Conservation (phyloP, 306 rosid species). For the Chamaecrista fasciculata region DNA sequence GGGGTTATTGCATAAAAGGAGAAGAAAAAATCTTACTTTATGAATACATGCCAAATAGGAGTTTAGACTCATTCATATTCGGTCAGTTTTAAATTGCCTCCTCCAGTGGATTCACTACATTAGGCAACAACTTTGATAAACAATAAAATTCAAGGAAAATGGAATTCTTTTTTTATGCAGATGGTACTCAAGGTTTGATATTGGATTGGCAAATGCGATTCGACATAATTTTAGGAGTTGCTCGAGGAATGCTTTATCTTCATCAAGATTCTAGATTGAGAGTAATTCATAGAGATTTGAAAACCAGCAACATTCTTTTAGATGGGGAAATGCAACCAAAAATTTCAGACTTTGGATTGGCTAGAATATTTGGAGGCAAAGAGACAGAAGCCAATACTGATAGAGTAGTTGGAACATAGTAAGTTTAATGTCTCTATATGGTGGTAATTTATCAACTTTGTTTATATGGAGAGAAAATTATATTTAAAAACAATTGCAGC, state of each 20-base stretch:
- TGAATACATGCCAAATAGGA: conserved; percentile 42
- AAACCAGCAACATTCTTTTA: conserved; percentile 27
- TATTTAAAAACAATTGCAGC: conserved; percentile 25
- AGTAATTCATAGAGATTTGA: conserved; percentile 18
- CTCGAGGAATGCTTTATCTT: no score
- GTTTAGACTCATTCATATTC: conserved; percentile 40
- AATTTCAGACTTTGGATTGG: conserved; percentile 27
- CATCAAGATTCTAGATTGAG: no score
- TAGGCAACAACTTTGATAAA: background rate
- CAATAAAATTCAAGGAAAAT: background rate
- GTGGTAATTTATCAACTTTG: background rate
- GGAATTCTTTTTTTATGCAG: conserved; percentile 3
- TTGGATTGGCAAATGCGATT: conserved; percentile 30
- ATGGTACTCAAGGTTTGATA: background rate
- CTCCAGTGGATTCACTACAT: no score
- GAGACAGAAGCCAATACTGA: conserved; percentile 10
- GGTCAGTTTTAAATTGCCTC: conserved; percentile 9
- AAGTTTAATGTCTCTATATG: background rate
- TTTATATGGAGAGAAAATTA: background rate
- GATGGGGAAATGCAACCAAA: conserved; percentile 28
- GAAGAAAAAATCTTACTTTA: conserved; percentile 42
- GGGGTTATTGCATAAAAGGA: conserved; percentile 39
- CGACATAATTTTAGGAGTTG: conserved; percentile 31
- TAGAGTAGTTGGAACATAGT: conserved; percentile 26
- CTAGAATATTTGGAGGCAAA: conserved; percentile 26